Base-by-base conservation (phyloP, 306 rosid species). In the Dalbergia oliveri region DNA sequence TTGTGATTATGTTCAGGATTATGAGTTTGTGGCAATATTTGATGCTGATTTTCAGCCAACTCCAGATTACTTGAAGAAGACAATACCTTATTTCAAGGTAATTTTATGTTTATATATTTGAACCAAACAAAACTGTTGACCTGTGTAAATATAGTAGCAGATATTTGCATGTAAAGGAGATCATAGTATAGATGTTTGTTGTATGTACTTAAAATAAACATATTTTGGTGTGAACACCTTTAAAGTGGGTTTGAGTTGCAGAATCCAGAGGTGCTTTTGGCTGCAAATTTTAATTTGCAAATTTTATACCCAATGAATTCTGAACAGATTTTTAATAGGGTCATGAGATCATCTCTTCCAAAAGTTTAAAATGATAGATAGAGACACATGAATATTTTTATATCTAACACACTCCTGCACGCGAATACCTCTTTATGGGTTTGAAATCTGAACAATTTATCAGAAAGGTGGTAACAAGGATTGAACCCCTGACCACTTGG, bases 1-100 rank as follows among this genome's bases (percentile, higher is more conserved):
- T 72, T 95, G 99, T 47, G 98, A 95, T 82, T 95, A 95, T 89
- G 98, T 95, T 23, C 91, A 95, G 85, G 90, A 95, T 80, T 95
- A 90, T 60, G 98, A 95, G 86, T 95, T 88, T 89, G 99, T 95
- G 70, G 98, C 97, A 16, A 95, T 95, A 78, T 95, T 95, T 60
- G 99, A 95, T 90, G 91, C 99, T 31, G 99, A 95, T 90, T 95
- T 95, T 86, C 99, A 95, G 83, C 99, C 99, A 26, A 88, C 94
- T 11, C 97, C 98, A 1, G 99, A 93, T 78, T 95, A 93, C 88
- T 91, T 95, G 78, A 91, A 93, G 94, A 95, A 91, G 86, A 91
- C 98, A 31, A 61, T 95, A 75, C 99, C 99, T 49, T 81, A 95
- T 85, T 95, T 95, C 89, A 93, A 93, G 99, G 99, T 95, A 91